A percentile compares a stretch with the other conserved stretches of the same genome.
phyloP scores from a whole-genome alignment of 2,329 filamentous ascomycete species.

The Exophiala bonariae region DNA sequence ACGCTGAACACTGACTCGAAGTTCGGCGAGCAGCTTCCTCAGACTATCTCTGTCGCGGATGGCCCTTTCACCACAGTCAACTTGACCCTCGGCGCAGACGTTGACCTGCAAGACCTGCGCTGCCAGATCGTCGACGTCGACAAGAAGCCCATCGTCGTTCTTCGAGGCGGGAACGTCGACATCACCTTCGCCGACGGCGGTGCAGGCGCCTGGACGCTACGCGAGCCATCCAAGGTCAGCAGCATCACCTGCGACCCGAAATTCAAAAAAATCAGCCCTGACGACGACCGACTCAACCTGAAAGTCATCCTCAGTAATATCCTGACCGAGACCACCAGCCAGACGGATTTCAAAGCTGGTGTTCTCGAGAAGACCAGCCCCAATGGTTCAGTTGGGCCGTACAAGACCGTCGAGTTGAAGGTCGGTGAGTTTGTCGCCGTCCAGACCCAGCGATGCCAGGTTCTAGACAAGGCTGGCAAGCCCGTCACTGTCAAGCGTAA shows the following conservation, averaged over 20 bases:
- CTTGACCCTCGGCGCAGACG: slow-evolving; percentile 15
- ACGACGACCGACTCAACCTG: slow-evolving; percentile 5
- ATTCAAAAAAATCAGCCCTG: slow-evolving; percentile 19
- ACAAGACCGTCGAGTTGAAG: slow-evolving; percentile 20
- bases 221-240: slow-evolving; percentile 15
- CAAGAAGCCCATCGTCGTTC: slow-evolving; percentile 17
- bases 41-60: too few species aligned
- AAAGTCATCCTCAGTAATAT: slow-evolving; percentile 16
- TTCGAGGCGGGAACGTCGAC: slow-evolving; percentile 19
- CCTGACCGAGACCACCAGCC: slow-evolving; percentile 17
- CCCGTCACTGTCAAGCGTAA: slow-evolving; percentile 19
- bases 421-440: slow-evolving; percentile 17
- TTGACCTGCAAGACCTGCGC: slow-evolving; percentile 18
- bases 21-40: too few species aligned
- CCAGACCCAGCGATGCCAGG: slow-evolving; percentile 21
- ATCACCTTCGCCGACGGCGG: slow-evolving; percentile 23
- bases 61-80: slow-evolving; percentile 20
- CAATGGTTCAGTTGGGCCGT: slow-evolving; percentile 14
- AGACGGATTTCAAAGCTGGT: slow-evolving; percentile 25
- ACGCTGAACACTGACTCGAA: too few species aligned
- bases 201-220: slow-evolving; percentile 25
- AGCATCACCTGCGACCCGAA: slow-evolving; percentile 21
- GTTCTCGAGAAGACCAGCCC: slow-evolving; percentile 21
- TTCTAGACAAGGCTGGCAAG: slow-evolving; percentile 19
- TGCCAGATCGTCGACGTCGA: slow-evolving; percentile 22